Evolutionary conservation across 192 early-diverging fungal species (phyloP), one percentile per base, ranked within the genome.

Genomic region (Linnemannia zychae): DNA sequence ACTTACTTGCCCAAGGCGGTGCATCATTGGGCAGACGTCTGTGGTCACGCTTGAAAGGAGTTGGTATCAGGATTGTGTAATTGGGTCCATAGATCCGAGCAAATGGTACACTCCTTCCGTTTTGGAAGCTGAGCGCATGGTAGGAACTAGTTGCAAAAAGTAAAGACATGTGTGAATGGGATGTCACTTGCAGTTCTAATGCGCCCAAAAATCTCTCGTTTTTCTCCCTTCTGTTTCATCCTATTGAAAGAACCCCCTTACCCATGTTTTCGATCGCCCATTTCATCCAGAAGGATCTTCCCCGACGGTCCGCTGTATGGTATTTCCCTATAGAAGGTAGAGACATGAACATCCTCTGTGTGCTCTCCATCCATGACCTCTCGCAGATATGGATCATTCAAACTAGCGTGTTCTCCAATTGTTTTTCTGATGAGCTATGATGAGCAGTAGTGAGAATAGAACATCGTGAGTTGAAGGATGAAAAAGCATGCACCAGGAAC

Each of bases 241-340:
- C 40, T 44, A 9, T 44, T 44, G 3, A 44, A 44, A 44, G 9
- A 44, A 6, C n/a, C n/a, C n/a, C 40, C 40, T 44, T 9, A 82
- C 80, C 80, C 75, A 5, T 48, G 22, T 60, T 67, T 17, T 33
- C 68, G 44, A 40, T 82, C 80, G 5, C 80, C 74, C 38, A 66
- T 72, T 17, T 11, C 3, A 47, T 76, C 72, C 0, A 82, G 44
- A 1, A 57, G 50, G 36, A 82, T 57, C 0, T 53, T 57, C 5
- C 80, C 80, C 17, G 75, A 48, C 2, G 80, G 80, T 12, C 80
- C 75, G 1, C 22, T 15, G n/a, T 72, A 82, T 0, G 74, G 22
- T 7, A 20, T 22, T 9, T 47, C 52, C 4, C 24, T 31, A 50
- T 49, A 82, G 31, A 53, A 53, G 17, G 70, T 52, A 2, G 70